Evolutionary conservation across 169 alveolate genomes (phyloP).

Genomic region (Eimeria falciformis): DNA sequence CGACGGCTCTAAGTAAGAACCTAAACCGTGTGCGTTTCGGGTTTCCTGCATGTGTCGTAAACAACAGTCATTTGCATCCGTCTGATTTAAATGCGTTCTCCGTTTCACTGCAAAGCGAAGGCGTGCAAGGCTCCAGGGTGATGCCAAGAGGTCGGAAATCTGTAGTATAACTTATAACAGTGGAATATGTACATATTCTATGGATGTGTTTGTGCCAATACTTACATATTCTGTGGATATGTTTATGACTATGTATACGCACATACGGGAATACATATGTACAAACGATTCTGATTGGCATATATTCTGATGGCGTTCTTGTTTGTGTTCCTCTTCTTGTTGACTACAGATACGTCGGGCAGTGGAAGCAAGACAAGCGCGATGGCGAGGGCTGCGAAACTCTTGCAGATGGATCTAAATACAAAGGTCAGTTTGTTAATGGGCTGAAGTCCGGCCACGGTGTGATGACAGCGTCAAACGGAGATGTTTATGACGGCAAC

Average conservation of each 20-base stretch:
- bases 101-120: too few relatives aligned
- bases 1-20: conserved; percentile 75
- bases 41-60: too few relatives aligned
- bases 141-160: too few relatives aligned
- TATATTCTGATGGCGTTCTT: too few relatives aligned
- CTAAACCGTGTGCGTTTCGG: too few relatives aligned
- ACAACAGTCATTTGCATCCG: too few relatives aligned
- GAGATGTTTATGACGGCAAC: conserved; percentile 84
- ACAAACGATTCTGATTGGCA: too few relatives aligned
- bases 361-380: conserved; percentile 85
- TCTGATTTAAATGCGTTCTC: too few relatives aligned
- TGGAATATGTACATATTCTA: too few relatives aligned
- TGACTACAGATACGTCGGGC: conserved; percentile 80
- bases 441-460: conserved; percentile 88
- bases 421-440: conserved; percentile 85
- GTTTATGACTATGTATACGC: neutral
- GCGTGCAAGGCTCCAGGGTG: too few relatives aligned
- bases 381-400: conserved; percentile 85
- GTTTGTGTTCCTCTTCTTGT: neutral
- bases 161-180: too few relatives aligned
- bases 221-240: neutral
- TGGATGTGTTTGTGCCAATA: neutral
- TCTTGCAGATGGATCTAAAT: conserved; percentile 81
- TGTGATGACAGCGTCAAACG: conserved; percentile 84
- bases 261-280: too few relatives aligned